Percentiles rank a stretch among this genome's conserved stretches.
phyloP scores from a whole-genome alignment of 2,329 filamentous ascomycete species.

The Monilinia polystroma region DNA sequence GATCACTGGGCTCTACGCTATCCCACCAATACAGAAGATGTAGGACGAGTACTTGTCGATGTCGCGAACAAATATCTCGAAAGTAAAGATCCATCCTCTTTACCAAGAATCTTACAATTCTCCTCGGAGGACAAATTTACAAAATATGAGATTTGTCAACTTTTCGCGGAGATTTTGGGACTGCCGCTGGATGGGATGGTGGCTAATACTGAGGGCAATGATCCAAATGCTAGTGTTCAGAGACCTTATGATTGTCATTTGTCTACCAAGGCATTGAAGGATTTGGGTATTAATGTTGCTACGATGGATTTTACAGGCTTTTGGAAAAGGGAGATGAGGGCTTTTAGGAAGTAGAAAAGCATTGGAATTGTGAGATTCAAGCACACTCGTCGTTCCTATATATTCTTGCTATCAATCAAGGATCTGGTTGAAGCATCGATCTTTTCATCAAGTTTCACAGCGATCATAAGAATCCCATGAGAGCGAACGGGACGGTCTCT shows the following conservation, averaged over 20 bases:
- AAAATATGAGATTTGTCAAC: conserved; percentile 84
- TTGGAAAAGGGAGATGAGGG: conserved; percentile 69
- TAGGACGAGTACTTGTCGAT: conserved; percentile 69
- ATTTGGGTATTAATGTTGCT: conserved; percentile 71
- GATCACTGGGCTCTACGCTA: conserved; percentile 84
- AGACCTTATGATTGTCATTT: conserved; percentile 87
- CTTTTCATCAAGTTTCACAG: neutral
- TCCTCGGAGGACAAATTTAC: conserved; percentile 83
- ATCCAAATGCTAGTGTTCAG: conserved; percentile 68
- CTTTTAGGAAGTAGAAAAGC: conserved; percentile 46
- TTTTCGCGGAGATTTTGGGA: conserved; percentile 76
- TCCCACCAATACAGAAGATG: conserved; percentile 86
- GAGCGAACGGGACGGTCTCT: neutral
- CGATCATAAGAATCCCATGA: neutral
- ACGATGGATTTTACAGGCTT: conserved; percentile 76
- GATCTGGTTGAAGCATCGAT: neutral
- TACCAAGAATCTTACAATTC: conserved; percentile 78
- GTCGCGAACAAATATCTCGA: conserved; percentile 67
- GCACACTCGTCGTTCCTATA: neutral
- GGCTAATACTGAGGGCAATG: conserved; percentile 69
- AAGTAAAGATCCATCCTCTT: conserved; percentile 47
- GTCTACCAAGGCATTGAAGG: conserved; percentile 69
- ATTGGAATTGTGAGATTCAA: neutral
- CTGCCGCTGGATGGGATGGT: conserved; percentile 67
- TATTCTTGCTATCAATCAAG: neutral